phyloP scores from a whole-genome alignment of 1,284 basidiomycete species.

The Rhodofomes roseus region DNA sequence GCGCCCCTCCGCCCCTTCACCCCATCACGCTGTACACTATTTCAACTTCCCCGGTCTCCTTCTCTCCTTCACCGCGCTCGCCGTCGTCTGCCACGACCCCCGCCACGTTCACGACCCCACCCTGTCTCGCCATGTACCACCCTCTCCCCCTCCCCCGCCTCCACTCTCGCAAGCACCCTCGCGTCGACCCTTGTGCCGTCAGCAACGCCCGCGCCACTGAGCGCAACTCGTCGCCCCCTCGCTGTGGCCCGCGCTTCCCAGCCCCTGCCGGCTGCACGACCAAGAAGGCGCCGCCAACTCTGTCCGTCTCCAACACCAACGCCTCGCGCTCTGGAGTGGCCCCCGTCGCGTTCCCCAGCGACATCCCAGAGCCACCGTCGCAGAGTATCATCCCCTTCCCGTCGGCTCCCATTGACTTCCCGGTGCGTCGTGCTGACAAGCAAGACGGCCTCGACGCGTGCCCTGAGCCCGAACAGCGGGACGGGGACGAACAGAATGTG shows the following conservation, averaged over 20 bases:
- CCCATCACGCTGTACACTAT: background rate
- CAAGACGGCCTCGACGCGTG: conserved; percentile 4
- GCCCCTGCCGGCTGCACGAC: conserved; percentile 1
- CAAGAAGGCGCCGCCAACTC: conserved; percentile 26
- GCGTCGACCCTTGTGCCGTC: background rate
- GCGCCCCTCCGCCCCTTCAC: background rate
- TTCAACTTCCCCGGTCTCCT: background rate
- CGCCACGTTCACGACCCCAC: background rate
- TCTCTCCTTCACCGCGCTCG: background rate
- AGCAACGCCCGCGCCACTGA: background rate
- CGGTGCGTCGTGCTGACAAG: conserved; percentile 6
- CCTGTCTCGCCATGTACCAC: background rate
- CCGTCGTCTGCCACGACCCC: background rate
- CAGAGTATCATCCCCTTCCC: conserved; percentile 25
- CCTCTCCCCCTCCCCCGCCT: background rate
- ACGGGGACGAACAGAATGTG: background rate
- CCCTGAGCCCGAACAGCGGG: background rate
- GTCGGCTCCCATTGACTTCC: conserved; percentile 24
- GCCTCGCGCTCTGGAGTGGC: conserved; percentile 14
- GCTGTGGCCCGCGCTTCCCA: background rate
- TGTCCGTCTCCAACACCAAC: conserved; percentile 25
- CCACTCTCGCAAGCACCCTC: background rate
- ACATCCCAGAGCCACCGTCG: background rate
- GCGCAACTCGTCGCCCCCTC: background rate
- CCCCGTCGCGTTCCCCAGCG: background rate